Conservation (phyloP, 129 eudicot genomes). For the Helianthus tuberosus region DNA sequence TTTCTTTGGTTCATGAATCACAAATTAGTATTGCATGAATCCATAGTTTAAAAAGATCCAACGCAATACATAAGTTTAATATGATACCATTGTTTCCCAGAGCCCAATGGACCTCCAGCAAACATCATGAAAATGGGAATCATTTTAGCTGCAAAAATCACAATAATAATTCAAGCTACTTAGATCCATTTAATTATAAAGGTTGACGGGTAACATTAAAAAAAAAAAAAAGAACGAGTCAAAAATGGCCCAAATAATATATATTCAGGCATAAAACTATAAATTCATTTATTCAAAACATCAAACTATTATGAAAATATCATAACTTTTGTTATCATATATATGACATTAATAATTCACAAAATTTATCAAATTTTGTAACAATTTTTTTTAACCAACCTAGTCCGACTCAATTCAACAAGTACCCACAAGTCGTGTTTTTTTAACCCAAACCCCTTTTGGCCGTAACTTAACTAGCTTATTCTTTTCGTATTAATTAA, state of each 20-base stretch:
- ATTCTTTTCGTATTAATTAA: constrained; percentile 5
- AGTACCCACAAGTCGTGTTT: not conserved
- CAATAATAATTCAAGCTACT: not conserved
- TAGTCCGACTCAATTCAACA: not conserved
- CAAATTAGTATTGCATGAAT: not conserved
- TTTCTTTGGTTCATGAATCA: not conserved
- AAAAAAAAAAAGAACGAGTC: not conserved
- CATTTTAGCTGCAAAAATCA: constrained; percentile 80
- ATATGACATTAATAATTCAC: not conserved
- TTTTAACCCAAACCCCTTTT: not conserved
- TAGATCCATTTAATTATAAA: not conserved
- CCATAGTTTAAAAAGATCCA: not conserved
- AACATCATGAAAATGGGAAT: constrained; percentile 94
- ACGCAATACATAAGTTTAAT: constrained; percentile 3
- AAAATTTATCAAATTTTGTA: not conserved
- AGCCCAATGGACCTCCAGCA: constrained; percentile 99
- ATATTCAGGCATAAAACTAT: not conserved
- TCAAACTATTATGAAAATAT: not conserved
- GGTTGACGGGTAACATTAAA: not conserved
- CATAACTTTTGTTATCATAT: not conserved
- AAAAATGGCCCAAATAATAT: not conserved
- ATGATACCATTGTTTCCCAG: constrained; percentile 94
- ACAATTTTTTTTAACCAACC: not conserved
- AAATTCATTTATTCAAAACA: not conserved
- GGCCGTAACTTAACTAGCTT: not conserved